phyloP scores from a whole-genome alignment of 352 stramenopile genomes.

The Phytopythium chamaehyphon region DNA sequence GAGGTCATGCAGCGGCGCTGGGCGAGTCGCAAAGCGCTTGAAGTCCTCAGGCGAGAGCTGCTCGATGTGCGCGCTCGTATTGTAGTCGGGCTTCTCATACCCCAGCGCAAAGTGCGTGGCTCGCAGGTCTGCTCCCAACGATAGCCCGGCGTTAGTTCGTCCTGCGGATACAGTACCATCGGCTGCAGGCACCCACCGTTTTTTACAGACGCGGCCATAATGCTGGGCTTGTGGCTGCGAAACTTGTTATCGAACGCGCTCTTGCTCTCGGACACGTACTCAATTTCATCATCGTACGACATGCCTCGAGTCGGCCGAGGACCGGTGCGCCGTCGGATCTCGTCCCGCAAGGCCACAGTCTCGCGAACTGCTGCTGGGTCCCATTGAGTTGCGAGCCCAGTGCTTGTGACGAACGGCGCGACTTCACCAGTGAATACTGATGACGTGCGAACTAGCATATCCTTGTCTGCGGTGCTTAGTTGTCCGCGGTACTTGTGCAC shows the following conservation, averaged over 20 bases:
- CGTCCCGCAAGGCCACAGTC: conserved; percentile 55
- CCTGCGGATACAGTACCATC: neutral
- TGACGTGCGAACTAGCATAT: conserved; percentile 59
- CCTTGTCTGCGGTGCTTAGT: conserved; percentile 40
- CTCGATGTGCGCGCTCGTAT: conserved; percentile 62
- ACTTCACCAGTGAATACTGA: conserved; percentile 49
- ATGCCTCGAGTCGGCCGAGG: conserved; percentile 49
- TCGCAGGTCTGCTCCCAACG: conserved; percentile 45
- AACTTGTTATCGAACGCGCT: conserved; percentile 69
- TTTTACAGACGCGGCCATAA: conserved; percentile 74
- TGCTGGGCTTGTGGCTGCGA: conserved; percentile 61
- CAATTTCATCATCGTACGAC: conserved; percentile 73
- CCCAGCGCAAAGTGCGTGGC: conserved; percentile 73
- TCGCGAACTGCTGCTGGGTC: conserved; percentile 48
- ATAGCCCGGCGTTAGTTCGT: neutral
- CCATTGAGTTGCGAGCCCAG: conserved; percentile 65
- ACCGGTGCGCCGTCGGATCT: conserved; percentile 61
- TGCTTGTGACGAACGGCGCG: conserved; percentile 53
- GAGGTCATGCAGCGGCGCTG: conserved; percentile 49
- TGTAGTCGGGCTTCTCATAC: conserved; percentile 62
- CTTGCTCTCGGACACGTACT: conserved; percentile 76
- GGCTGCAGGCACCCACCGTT: conserved; percentile 37
- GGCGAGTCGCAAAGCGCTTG: conserved; percentile 35
- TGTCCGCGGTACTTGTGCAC: conserved; percentile 60
- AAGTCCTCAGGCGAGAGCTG: conserved; percentile 57